Base-by-base conservation (phyloP, 441 rosid species). In the Adansonia gregorii region DNA sequence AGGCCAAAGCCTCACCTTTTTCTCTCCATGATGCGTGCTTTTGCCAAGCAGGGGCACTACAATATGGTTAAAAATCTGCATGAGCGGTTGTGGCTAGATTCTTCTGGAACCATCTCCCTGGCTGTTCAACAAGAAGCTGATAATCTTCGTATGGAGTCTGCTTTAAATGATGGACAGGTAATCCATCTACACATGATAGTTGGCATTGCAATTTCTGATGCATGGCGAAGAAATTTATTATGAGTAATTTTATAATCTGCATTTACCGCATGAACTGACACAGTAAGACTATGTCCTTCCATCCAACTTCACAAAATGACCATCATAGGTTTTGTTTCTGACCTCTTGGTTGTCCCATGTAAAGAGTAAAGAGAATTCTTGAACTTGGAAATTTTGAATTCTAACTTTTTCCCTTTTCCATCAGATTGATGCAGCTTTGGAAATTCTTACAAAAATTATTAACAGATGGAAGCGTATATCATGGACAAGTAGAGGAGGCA, bases 121-220 rank as follows among this genome's bases (percentile, higher is more conserved):
- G 83, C 86, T 1, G 74, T 80, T 80, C 91, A 88, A 78, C 86
- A 91, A 85, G 94, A 89, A 83, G 89, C 93, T 65, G 95, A 91
- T 82, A 89, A 88, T 86, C 89, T 91, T 78, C 92, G 91, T 76
- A 88, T 92, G 93, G 97, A 92, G 82, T 92, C 94, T 19, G 92
- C 93, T 81, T 86, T 92, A 45, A 89, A 86, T 78, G 82, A 82
- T 81, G 94, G 94, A 52, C 91, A 86, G 95, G 95, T 91, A 87
- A 35, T 73, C 59, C 35, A 65, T 45, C 54, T 74, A 61, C 41
- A 46, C 73, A 9, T 5, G 66, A 54, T 58, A 67, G 61, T 11
- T 7, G 4, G 72, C 45, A 61, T 67, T 76, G 72, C 54, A 48
- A 72, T 46, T 77, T 31, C 69, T 79, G 15, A 46, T 46, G 72